These are phyloP conservation scores for Venturiaceae sp. DNA, from an alignment of 2,329 filamentous ascomycete species.

Conservation along the genomic window DNA sequence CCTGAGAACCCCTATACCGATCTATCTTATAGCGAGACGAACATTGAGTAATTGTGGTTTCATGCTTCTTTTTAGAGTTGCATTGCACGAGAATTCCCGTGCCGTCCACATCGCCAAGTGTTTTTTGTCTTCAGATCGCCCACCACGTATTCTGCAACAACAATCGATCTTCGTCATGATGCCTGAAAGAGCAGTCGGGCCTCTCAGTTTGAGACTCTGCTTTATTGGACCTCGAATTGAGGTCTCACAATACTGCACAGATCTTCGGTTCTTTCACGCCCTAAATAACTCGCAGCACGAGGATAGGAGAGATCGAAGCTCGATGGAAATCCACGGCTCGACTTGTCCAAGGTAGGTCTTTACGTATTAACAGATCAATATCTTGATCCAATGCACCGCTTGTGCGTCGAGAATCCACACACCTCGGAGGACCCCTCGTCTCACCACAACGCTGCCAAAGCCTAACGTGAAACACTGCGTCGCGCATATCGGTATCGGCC, in stretches of 20 bases:
- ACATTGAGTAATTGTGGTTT: neutral
- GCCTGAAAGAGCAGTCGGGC: neutral
- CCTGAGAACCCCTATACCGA: neutral
- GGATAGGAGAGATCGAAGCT: neutral
- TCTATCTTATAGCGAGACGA: neutral
- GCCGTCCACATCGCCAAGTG: neutral
- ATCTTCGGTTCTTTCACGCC: neutral
- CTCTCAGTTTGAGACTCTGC: neutral
- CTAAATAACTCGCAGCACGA: neutral
- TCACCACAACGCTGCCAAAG: slow-evolving; percentile 1
- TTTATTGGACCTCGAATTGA: neutral
- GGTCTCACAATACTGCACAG: neutral
- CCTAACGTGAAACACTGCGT: neutral
- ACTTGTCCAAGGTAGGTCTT: neutral
- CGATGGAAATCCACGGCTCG: neutral
- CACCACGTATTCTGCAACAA: neutral
- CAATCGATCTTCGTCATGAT: neutral
- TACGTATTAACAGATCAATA: neutral
- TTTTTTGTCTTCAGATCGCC: neutral
- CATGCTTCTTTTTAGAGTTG: neutral
- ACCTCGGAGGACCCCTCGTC: neutral
- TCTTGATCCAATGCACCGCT: neutral
- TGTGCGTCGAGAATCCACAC: neutral
- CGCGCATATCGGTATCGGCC: neutral
- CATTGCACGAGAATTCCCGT: neutral